Evolutionary conservation across 805 yeast genomes (phyloP).

Genomic region (Metschnikowia dekortorum): DNA sequence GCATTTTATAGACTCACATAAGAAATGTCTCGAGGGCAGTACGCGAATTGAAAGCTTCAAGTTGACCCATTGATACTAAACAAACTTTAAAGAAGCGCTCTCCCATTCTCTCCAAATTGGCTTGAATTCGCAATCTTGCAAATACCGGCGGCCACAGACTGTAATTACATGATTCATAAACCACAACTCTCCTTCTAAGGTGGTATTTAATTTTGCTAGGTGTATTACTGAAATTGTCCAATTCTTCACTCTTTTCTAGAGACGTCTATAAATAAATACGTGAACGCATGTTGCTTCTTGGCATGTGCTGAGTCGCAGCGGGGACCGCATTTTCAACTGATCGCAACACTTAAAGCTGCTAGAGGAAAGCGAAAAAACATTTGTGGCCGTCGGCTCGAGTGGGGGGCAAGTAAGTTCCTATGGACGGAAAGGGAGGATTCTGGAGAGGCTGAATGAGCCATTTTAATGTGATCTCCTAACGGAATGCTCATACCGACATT

Average conservation of each 20-base stretch:
- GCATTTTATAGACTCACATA: not conserved
- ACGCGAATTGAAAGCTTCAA: too few species aligned
- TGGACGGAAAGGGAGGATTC: not conserved
- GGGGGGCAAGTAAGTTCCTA: not conserved
- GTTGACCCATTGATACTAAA: too few species aligned
- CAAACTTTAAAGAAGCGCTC: too few species aligned
- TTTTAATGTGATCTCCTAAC: not conserved
- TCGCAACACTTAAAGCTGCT: not conserved
- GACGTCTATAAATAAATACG: too few species aligned
- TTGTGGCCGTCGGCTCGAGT: too few species aligned
- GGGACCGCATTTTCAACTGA: not conserved
- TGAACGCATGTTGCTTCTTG: not conserved
- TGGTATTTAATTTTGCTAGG: too few species aligned
- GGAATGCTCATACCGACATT: not conserved
- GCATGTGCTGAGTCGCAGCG: conserved; percentile 1
- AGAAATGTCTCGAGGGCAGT: too few species aligned
- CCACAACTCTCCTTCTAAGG: too few species aligned
- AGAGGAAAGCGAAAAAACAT: too few species aligned
- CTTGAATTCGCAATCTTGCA: not conserved
- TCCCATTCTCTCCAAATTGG: not conserved
- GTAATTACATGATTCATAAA: too few species aligned
- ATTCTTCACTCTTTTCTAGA: too few species aligned
- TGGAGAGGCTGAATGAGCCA: not conserved
- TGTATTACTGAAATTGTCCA: too few species aligned
- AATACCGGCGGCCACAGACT: not conserved